phyloP scores from a whole-genome alignment of 805 yeast genomes.

The Babjeviella inositovora region DNA sequence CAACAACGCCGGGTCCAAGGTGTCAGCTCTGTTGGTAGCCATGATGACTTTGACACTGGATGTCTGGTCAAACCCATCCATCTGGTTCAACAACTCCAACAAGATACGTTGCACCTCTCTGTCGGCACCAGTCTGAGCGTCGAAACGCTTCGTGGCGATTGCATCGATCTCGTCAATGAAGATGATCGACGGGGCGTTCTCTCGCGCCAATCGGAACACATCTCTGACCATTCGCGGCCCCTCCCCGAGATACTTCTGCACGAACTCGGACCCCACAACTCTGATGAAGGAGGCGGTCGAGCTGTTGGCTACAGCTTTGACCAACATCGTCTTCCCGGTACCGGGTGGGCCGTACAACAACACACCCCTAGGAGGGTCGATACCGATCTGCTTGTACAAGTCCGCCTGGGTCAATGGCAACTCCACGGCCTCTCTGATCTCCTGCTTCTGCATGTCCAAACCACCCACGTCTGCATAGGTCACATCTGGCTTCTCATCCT shows the following conservation, averaged over 20 bases:
- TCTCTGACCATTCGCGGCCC: constrained; percentile 99
- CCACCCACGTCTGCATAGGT: constrained; percentile 98
- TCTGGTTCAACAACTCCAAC: constrained; percentile 89
- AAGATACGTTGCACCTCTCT: constrained; percentile 97
- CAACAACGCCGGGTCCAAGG: constrained; percentile 93
- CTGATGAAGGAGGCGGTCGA: constrained; percentile 93
- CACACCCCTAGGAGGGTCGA: constrained; percentile 98
- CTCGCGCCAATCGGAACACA: constrained; percentile 93
- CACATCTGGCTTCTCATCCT: constrained; percentile 83
- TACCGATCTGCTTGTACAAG: constrained; percentile 91
- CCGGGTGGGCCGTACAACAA: constrained; percentile 99
- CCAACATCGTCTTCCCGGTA: constrained; percentile 98
- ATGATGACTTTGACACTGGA: constrained; percentile 93
- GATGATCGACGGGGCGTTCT: constrained; percentile 91
- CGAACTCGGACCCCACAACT: constrained; percentile 96
- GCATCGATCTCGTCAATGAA: constrained; percentile 99
- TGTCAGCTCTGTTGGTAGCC: constrained; percentile 99
- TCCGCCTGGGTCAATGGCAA: constrained; percentile 93
- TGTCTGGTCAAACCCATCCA: constrained; percentile 98
- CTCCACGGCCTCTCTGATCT: constrained; percentile 96
- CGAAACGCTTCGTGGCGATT: constrained; percentile 96
- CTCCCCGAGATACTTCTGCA: constrained; percentile 95
- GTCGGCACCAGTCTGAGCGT: constrained; percentile 99
- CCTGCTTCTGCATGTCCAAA: constrained; percentile 97
- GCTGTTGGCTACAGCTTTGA: constrained; percentile 95